Evolutionary conservation across 2,329 filamentous ascomycete genomes (phyloP).

Genomic region (Xylaria sp.): DNA sequence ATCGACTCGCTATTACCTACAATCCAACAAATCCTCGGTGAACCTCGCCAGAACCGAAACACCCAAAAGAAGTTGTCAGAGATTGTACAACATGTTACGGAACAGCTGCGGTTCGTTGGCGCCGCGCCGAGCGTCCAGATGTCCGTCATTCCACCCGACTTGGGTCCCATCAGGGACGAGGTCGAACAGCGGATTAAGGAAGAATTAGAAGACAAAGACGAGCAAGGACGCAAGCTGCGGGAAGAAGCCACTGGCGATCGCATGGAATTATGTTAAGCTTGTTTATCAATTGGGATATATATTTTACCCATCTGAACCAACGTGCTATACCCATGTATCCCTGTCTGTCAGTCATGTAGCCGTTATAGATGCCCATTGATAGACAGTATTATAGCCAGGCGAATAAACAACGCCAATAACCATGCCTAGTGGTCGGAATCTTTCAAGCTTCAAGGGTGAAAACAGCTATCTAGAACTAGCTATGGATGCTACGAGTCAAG

Average conservation of each 20-base stretch:
- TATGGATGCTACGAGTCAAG: too few species aligned
- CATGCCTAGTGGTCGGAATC: too few species aligned
- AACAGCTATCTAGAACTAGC: too few species aligned
- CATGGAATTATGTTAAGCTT: slow-evolving; percentile 53
- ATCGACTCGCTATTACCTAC: slow-evolving; percentile 88
- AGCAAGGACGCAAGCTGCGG: slow-evolving; percentile 55
- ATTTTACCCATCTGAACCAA: background rate
- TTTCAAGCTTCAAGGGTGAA: too few species aligned
- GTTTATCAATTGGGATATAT: background rate
- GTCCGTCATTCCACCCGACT: slow-evolving; percentile 77
- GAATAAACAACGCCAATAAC: too few species aligned
- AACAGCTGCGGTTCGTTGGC: slow-evolving; percentile 85
- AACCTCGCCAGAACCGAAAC: slow-evolving; percentile 78
- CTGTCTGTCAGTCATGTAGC: too few species aligned
- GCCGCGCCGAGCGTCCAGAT: slow-evolving; percentile 88
- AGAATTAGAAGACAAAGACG: slow-evolving; percentile 64
- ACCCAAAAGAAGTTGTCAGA: slow-evolving; percentile 75
- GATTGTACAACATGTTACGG: slow-evolving; percentile 77
- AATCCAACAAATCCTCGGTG: slow-evolving; percentile 72
- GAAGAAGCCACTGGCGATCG: slow-evolving; percentile 63
- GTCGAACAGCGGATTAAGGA: slow-evolving; percentile 72
- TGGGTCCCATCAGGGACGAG: slow-evolving; percentile 70
- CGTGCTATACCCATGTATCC: too few species aligned
- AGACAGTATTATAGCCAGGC: too few species aligned
- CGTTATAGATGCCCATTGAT: too few species aligned